Conservation (phyloP, 805 yeast species). For the Jamesozyma lodderae region DNA sequence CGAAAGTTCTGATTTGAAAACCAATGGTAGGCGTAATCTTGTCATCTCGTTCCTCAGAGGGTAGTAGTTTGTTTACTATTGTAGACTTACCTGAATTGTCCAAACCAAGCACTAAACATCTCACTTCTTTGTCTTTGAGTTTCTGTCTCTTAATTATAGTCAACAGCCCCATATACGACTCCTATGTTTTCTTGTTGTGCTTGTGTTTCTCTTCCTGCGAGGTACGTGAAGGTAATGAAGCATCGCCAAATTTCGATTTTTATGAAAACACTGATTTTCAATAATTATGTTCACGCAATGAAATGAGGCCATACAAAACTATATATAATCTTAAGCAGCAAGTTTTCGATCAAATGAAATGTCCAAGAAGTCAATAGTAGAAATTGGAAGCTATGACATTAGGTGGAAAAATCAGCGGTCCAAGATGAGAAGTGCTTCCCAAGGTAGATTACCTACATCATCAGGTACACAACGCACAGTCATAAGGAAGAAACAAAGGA, state of each 20-base stretch:
- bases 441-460: not conserved
- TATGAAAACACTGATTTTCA: no score
- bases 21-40: slow-evolving; percentile 86
- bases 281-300: no score
- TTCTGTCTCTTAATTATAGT: slow-evolving; percentile 76
- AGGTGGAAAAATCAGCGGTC: slow-evolving; percentile 5
- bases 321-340: no score
- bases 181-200: no score
- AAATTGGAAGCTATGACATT: slow-evolving; percentile 11
- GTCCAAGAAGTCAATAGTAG: slow-evolving; percentile 12
- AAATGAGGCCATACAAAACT: no score
- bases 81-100: slow-evolving; percentile 93
- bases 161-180: slow-evolving; percentile 82
- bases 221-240: no score
- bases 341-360: not conserved
- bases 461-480: no score
- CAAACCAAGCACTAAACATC: slow-evolving; percentile 71
- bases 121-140: slow-evolving; percentile 64
- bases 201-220: no score
- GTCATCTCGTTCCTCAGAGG: slow-evolving; percentile 24
- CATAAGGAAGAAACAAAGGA: slow-evolving; percentile 18
- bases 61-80: slow-evolving; percentile 50
- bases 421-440: not conserved
- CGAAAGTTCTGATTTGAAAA: slow-evolving; percentile 62
- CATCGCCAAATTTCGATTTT: no score